Evolutionary conservation across 2,329 filamentous ascomycete genomes (phyloP).

Genomic region (Gnomoniopsis sp.): DNA sequence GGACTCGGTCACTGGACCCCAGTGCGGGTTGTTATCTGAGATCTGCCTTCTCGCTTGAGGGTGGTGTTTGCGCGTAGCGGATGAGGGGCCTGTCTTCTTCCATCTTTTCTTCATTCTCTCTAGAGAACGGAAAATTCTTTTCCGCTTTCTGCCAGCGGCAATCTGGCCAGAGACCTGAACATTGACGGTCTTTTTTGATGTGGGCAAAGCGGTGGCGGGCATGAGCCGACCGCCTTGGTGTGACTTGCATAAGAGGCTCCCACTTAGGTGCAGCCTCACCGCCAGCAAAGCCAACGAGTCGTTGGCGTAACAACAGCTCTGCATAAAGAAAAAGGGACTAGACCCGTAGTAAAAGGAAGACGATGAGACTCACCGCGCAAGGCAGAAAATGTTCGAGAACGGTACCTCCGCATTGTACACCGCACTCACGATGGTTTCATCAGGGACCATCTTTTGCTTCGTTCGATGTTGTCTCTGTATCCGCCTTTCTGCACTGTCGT

Average conservation of each 20-base stretch:
- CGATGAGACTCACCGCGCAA: neutral
- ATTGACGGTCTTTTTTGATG: neutral
- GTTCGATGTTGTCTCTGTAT: neutral
- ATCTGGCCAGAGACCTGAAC: neutral
- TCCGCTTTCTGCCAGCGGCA: neutral
- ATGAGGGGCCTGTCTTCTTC: too few relatives aligned
- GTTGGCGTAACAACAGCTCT: neutral
- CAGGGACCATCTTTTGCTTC: neutral
- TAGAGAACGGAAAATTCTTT: too few relatives aligned
- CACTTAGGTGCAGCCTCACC: slow-evolving; percentile 7
- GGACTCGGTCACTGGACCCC: neutral
- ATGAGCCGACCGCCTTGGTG: slow-evolving; percentile 6
- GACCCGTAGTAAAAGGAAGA: neutral
- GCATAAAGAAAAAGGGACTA: too few relatives aligned
- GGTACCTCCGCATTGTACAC: neutral
- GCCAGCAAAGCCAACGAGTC: neutral
- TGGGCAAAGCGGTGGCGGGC: slow-evolving; percentile 2
- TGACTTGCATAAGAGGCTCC: slow-evolving; percentile 2
- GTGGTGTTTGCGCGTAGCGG: too few relatives aligned
- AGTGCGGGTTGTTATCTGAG: neutral
- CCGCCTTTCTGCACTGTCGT: neutral
- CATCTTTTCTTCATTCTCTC: too few relatives aligned
- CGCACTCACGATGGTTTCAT: neutral
- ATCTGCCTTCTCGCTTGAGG: too few relatives aligned
- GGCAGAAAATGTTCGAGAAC: neutral